These are phyloP conservation scores for Nidularia pulvinata DNA, from an alignment of 768 basidiomycete genomes.

Conservation along the genomic window DNA sequence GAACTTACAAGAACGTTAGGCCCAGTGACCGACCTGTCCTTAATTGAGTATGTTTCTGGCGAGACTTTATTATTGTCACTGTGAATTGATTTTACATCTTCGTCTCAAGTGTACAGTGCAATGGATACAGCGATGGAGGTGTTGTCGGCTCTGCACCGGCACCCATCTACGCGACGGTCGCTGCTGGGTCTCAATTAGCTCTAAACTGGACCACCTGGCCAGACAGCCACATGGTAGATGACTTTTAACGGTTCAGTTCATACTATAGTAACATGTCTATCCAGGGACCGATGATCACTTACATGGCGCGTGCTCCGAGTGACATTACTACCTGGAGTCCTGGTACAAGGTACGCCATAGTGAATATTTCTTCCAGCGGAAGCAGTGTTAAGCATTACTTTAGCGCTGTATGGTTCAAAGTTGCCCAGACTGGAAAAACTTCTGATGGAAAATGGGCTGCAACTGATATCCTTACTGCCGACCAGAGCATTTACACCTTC, in stretches of 20 bases:
- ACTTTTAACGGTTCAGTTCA: not conserved
- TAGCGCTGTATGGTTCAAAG: slow-evolving; percentile 53
- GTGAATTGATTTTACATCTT: not conserved
- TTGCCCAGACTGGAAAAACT: slow-evolving; percentile 42
- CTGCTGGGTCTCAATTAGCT: slow-evolving; percentile 32
- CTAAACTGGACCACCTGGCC: slow-evolving; percentile 43
- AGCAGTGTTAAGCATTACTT: not conserved
- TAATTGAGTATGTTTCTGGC: slow-evolving; percentile 27
- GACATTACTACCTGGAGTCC: slow-evolving; percentile 42
- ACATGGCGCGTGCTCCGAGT: slow-evolving; percentile 42
- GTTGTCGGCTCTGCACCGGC: slow-evolving; percentile 31
- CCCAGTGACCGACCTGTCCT: slow-evolving; percentile 31
- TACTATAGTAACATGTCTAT: not conserved
- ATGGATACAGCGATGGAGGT: slow-evolving; percentile 21
- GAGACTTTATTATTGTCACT: not conserved
- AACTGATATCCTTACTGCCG: slow-evolving; percentile 31
- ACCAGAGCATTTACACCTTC: slow-evolving; percentile 42
- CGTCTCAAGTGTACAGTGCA: slow-evolving; percentile 26
- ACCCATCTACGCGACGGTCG: slow-evolving; percentile 34
- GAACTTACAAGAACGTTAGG: slow-evolving; percentile 13
- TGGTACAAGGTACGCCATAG: slow-evolving; percentile 23
- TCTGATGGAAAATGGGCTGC: slow-evolving; percentile 43
- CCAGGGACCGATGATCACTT: slow-evolving; percentile 43
- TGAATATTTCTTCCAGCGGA: not conserved
- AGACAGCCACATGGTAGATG: slow-evolving; percentile 23